phyloP scores from a whole-genome alignment of 129 eudicot species.

The Helichrysum umbraculigerum region DNA sequence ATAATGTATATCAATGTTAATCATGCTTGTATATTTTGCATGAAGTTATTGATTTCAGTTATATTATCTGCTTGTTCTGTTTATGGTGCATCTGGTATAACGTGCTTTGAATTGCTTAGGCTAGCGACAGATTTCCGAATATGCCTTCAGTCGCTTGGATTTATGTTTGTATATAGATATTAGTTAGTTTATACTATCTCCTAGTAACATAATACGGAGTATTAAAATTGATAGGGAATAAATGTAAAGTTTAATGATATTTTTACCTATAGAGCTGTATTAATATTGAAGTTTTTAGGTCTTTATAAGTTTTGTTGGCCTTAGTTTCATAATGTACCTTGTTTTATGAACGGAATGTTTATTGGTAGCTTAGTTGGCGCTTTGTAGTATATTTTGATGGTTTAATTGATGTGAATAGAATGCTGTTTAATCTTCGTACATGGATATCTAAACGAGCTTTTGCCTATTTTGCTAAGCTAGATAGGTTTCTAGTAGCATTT shows the following conservation, averaged over 20 bases:
- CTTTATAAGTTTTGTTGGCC: background rate
- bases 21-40: background rate
- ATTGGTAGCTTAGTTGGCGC: conserved; percentile 5
- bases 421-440: background rate
- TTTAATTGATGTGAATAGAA: background rate
- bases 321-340: conserved; percentile 5
- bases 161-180: conserved; percentile 5
- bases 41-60: conserved; percentile 14
- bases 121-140: conserved; percentile 2
- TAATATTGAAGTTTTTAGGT: background rate
- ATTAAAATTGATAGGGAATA: conserved; percentile 4
- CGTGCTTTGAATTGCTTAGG: conserved; percentile 11
- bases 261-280: background rate
- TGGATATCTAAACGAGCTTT: background rate
- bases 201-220: background rate
- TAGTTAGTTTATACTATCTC: background rate
- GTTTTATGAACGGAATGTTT: background rate
- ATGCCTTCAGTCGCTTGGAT: background rate
- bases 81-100: conserved; percentile 10
- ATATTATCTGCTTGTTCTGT: conserved; percentile 8
- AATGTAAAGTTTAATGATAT: background rate
- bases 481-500: too few species aligned
- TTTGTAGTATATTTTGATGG: background rate
- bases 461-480: conserved; percentile 4
- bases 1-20: conserved; percentile 1